These are phyloP conservation scores for Zygosaccharomyces pseudobailii DNA, from an alignment of 1,139 yeast genomes.

Conservation along the genomic window DNA sequence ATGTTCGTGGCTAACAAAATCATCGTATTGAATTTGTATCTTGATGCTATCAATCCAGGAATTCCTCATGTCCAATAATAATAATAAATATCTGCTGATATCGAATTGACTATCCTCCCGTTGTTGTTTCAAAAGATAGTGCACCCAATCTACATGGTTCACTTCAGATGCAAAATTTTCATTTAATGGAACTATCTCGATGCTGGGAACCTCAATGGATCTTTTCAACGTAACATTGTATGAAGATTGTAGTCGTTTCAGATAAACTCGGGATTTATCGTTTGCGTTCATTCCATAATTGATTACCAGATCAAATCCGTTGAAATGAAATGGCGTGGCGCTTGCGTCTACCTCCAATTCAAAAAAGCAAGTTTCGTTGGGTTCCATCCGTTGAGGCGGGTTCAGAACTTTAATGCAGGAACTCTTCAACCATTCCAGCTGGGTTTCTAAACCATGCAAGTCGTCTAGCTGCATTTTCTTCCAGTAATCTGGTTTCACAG, in stretches of 20 bases:
- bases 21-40: slow-evolving; percentile 21
- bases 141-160: slow-evolving; percentile 23
- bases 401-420: slow-evolving; percentile 20
- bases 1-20: slow-evolving; percentile 20
- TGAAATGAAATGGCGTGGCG: slow-evolving; percentile 34
- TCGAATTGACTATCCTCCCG: slow-evolving; percentile 6
- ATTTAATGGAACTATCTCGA: slow-evolving; percentile 30
- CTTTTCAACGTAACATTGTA: slow-evolving; percentile 36
- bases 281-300: slow-evolving; percentile 27
- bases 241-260: slow-evolving; percentile 25
- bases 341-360: slow-evolving; percentile 44
- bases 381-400: slow-evolving; percentile 19
- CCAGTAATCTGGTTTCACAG: slow-evolving; percentile 30
- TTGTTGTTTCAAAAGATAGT: slow-evolving; percentile 13
- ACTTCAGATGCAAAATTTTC: slow-evolving; percentile 15
- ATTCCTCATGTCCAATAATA: slow-evolving; percentile 32
- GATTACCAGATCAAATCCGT: slow-evolving; percentile 23
- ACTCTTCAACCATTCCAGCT: slow-evolving; percentile 22
- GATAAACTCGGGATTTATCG: slow-evolving; percentile 25
- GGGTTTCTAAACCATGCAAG: slow-evolving; percentile 24
- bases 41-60: slow-evolving; percentile 31
- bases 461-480: slow-evolving; percentile 27
- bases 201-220: slow-evolving; percentile 31
- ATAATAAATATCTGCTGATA: slow-evolving; percentile 22
- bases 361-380: slow-evolving; percentile 35